Conservation (phyloP, 495 filamentous ascomycete genomes). For the Neurospora discreta region DNA sequence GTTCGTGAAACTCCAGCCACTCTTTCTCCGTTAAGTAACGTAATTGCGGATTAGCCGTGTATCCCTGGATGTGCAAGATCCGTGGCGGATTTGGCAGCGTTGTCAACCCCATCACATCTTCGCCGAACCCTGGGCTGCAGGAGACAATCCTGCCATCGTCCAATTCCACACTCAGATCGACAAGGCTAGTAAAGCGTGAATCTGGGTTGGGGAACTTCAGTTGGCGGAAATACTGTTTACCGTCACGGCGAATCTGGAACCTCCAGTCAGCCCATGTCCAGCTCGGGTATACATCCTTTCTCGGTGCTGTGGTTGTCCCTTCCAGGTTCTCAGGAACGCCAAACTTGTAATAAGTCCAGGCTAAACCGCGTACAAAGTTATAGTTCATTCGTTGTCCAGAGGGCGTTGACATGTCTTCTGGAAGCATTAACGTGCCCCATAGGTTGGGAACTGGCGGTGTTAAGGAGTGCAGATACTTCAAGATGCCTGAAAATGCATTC, state of each 20-base stretch:
- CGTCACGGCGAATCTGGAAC: no score
- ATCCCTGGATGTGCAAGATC: not conserved
- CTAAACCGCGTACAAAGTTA: not conserved
- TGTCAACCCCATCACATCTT: not conserved
- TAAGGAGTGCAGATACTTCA: not conserved
- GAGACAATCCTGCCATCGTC: not conserved
- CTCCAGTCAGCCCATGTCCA: not conserved
- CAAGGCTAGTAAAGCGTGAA: not conserved
- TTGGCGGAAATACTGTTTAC: no score
- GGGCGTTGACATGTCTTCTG: not conserved
- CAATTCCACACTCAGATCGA: not conserved
- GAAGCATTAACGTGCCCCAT: not conserved
- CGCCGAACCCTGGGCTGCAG: not conserved
- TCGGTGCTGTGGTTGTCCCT: not conserved
- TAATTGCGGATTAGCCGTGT: not conserved
- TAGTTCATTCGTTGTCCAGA: not conserved
- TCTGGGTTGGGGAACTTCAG: not conserved
- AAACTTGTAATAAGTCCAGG: not conserved
- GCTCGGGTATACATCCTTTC: not conserved
- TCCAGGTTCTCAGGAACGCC: not conserved
- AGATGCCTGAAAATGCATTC: not conserved
- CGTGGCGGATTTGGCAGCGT: not conserved
- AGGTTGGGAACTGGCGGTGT: not conserved
- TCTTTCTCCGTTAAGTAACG: not conserved
- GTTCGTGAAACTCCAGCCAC: not conserved